phyloP scores from a whole-genome alignment of 306 rosid genomes.

The Inga leiocalycina region DNA sequence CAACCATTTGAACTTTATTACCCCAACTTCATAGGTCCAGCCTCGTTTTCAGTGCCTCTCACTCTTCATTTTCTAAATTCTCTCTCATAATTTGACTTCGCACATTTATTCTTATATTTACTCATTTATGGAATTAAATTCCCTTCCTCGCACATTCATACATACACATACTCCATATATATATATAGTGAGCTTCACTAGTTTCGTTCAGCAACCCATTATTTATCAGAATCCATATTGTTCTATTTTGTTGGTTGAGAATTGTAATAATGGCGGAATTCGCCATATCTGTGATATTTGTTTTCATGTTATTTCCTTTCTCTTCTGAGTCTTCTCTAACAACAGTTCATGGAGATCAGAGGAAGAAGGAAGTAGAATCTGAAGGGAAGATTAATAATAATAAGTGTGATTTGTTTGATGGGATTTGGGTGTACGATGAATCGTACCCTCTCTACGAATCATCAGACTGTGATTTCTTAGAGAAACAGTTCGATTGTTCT shows the following conservation, averaged over 20 bases:
- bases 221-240: neutral
- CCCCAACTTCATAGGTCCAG: neutral
- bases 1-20: no score
- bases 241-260: neutral
- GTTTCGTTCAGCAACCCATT: neutral
- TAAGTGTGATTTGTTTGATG: slow-evolving; percentile 57
- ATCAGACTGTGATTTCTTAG: slow-evolving; percentile 58
- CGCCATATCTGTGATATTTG: slow-evolving; percentile 2
- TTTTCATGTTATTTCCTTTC: neutral
- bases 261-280: slow-evolving; percentile 32
- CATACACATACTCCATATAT: neutral
- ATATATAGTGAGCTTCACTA: neutral
- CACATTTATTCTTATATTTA: neutral
- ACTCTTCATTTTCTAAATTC: neutral
- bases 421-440: slow-evolving; percentile 64
- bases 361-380: neutral
- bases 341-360: slow-evolving; percentile 19
- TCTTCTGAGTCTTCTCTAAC: neutral
- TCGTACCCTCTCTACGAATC: slow-evolving; percentile 64
- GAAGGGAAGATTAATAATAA: no score
- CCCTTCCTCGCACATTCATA: neutral
- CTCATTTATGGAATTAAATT: neutral
- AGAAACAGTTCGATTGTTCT: slow-evolving; percentile 61
- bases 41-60: neutral
- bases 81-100: neutral